A percentile compares a stretch with the other conserved stretches of the same genome.
Conservation (phyloP, 2,329 filamentous ascomycete species). For the Pezicula radicicola region DNA sequence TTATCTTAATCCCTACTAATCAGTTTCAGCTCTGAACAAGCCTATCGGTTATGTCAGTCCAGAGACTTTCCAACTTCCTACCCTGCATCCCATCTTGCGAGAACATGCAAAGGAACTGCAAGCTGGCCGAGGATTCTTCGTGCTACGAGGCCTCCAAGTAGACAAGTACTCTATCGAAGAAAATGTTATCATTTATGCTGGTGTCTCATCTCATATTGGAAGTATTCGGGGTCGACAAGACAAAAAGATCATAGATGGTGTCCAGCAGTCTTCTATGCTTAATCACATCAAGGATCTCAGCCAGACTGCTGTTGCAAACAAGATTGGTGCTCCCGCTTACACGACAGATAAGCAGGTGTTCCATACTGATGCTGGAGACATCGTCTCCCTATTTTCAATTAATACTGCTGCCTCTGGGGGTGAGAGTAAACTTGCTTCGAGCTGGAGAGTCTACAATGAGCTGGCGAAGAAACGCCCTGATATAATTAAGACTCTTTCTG, state of each 20-base stretch:
- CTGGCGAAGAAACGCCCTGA: slow-evolving; percentile 49
- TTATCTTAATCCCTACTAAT: neutral
- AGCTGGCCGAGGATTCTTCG: slow-evolving; percentile 38
- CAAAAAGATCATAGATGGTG: slow-evolving; percentile 35
- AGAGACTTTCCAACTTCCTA: slow-evolving; percentile 40
- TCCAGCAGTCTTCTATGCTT: slow-evolving; percentile 49
- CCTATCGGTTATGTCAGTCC: slow-evolving; percentile 39
- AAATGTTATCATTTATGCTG: slow-evolving; percentile 37
- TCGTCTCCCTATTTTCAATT: slow-evolving; percentile 47
- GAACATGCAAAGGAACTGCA: slow-evolving; percentile 33
- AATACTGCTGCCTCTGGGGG: slow-evolving; percentile 45
- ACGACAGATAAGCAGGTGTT: slow-evolving; percentile 59
- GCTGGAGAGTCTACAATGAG: slow-evolving; percentile 52
- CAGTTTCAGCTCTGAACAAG: slow-evolving; percentile 10
- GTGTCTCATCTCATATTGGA: slow-evolving; percentile 39
- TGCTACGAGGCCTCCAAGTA: slow-evolving; percentile 38
- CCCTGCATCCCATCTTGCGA: slow-evolving; percentile 28
- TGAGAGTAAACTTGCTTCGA: slow-evolving; percentile 48
- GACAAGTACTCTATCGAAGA: slow-evolving; percentile 33
- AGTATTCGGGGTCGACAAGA: slow-evolving; percentile 37
- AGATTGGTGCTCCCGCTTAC: slow-evolving; percentile 56
- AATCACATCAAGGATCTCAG: slow-evolving; percentile 62
- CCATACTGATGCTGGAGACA: slow-evolving; percentile 53
- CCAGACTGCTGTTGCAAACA: slow-evolving; percentile 28
- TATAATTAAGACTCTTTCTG: slow-evolving; percentile 45